Base-by-base conservation (phyloP, 305 asterid species). In the Fraxinus angustifolia region DNA sequence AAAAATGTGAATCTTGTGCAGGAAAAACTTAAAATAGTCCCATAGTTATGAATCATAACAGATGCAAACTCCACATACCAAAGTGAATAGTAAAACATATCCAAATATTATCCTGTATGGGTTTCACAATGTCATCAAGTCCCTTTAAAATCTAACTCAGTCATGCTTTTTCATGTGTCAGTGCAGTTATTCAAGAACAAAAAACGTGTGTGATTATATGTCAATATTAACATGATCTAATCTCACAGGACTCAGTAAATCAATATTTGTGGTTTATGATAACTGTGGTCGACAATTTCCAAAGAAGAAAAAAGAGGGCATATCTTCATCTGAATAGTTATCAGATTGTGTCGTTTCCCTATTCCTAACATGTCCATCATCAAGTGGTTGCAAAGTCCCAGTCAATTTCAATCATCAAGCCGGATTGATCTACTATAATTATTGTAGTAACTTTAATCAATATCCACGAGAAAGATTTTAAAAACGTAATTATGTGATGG, bases 311-410 rank as follows among this genome's bases (percentile, higher is more conserved):
- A 53, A 76, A 16, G 48, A 30, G 23, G 30, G 62, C 62, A 78
- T 62, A 30, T 36, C 8, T 14, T 14, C 4, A 16, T 70, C 30
- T 36, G 26, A 3, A 40, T 38, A n/a, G 11, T 21, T 58, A 33
- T 26, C 56, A 48, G 33, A 8, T 70, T 33, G 11, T 6, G 16
- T 17, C 19, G 34, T 82, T 23, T 36, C 28, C 33, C 16, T 83
- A 36, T 34, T 71, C 65, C 58, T 77, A 79, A 76, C 53, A 84
- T 50, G 58, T 8, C 79, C 78, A 28, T 10, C 26, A 40, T 21
- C 10, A 34, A 73, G 50, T 28, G 17, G 16, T 26, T 35, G 76
- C 74, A 74, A 62, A 62, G 19, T 48, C 38, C n/a, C 12, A 33
- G 50, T 33, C 75, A 23, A 76, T 75, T 31, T 30, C 19, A 79